Evolutionary conservation across 2,329 filamentous ascomycete species (phyloP).

Genomic region (Plectosphaerella sp.): DNA sequence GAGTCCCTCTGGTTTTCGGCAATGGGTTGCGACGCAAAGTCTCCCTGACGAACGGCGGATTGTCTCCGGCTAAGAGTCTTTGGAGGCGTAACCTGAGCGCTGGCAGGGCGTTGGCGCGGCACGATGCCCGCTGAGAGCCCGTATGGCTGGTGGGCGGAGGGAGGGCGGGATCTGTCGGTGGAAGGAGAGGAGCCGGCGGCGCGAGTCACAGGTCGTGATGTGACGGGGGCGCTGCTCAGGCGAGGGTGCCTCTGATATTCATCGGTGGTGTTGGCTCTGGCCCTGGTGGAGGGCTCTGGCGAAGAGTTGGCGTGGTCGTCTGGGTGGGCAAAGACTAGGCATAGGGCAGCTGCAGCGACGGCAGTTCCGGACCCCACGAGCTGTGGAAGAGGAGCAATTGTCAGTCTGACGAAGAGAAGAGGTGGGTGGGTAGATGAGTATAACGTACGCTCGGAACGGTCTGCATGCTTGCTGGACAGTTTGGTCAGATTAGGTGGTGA

Average conservation of each 20-base stretch:
- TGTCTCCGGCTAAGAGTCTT: constrained; percentile 34
- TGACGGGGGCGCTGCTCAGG: constrained; percentile 18
- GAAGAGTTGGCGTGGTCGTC: constrained; percentile 28
- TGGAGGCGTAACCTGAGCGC: constrained; percentile 35
- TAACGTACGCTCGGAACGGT: constrained; percentile 46
- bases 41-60: constrained; percentile 34
- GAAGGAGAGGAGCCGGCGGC: constrained; percentile 27
- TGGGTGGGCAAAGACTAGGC: constrained; percentile 55
- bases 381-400: constrained; percentile 25
- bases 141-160: constrained; percentile 22
- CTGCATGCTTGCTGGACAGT: constrained; percentile 44
- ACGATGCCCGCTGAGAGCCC: constrained; percentile 23
- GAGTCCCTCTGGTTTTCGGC: constrained; percentile 50
- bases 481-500: constrained; percentile 25
- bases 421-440: constrained; percentile 2
- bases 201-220: constrained; percentile 39
- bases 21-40: constrained; percentile 29
- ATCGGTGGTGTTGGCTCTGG: constrained; percentile 11
- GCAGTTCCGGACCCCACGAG: constrained; percentile 59
- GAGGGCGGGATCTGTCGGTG: constrained; percentile 19
- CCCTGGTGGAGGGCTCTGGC: constrained; percentile 11
- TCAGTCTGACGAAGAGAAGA: constrained; percentile 7
- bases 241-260: constrained; percentile 19
- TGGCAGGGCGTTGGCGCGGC: constrained; percentile 22
- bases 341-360: constrained; percentile 55